Base-by-base conservation (phyloP, 1,284 basidiomycete genomes). In the Heimioporus punctisporus region DNA sequence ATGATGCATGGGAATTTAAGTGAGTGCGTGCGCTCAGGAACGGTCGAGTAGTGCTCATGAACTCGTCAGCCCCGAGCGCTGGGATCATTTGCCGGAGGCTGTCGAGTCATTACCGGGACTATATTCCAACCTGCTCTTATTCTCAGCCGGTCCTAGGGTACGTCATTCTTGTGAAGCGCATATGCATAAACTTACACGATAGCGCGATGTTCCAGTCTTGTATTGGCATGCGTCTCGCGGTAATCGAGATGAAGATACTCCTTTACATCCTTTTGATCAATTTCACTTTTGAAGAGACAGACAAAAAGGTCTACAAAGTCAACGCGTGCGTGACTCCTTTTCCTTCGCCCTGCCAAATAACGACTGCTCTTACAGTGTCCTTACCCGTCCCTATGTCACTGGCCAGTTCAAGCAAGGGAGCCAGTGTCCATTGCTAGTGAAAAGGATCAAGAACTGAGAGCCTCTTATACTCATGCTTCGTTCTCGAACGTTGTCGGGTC, bases 171-270 rank as follows among this genome's bases (percentile, higher is more conserved):
- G 12, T 2, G 24, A 37, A 23, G 14, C 27, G 15, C 15, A 14
- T 21, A 5, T 39, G 48, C 10, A n/a, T 26, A 24, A 14, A 24
- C 21, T 17, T 39, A 40, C 43, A 50, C 55, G 48, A 19, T 27
- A 31, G 19, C 15, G 10, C 52, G 42, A 44, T 23, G 30, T 46
- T 46, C 46, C 51, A 92, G 90, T 85, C 89, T 2, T 93, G 90
- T 65, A 89, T 92, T 48, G 91, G 91, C 5, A 76, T 88, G 73
- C 81, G 84, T 28, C 90, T 92, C 67, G 88, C 90, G 15, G 74
- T 90, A 66, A 87, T 92, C 54, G 89, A 92, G 72, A 87, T 92
- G 62, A 93, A 92, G 72, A 79, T 81, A 3, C 86, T 93, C 64
- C 64, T 92, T 15, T 91, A 83, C 62, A 79, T 85, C 44, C 76